These are phyloP conservation scores for Auricularia sp. DNA, from an alignment of 768 basidiomycete species.

Conservation along the genomic window DNA sequence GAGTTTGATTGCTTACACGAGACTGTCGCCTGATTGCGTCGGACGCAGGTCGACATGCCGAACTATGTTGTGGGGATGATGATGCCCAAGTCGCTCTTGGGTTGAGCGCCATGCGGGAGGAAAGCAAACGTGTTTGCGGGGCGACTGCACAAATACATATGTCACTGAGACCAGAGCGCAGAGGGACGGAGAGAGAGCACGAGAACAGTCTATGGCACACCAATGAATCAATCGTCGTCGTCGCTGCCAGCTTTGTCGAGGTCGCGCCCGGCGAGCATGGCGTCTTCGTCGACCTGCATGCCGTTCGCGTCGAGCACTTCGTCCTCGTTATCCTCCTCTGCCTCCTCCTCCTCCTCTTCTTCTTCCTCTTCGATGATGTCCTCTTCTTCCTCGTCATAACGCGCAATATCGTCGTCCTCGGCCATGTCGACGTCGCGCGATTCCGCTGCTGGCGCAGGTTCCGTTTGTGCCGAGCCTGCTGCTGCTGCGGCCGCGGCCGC, in stretches of 20 bases:
- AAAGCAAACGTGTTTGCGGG: too few species aligned
- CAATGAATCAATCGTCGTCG: neutral
- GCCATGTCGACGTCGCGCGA: neutral
- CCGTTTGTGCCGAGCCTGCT: neutral
- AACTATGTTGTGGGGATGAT: constrained; percentile 57
- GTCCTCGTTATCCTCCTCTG: neutral
- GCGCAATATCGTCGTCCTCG: neutral
- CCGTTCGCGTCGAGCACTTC: neutral
- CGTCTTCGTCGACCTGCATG: neutral
- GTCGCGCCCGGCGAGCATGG: neutral
- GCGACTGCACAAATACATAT: neutral
- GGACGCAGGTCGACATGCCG: constrained; percentile 49
- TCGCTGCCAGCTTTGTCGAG: neutral
- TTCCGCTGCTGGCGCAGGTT: neutral
- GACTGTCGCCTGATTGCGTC: too few species aligned
- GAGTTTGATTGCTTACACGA: too few species aligned
- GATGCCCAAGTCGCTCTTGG: constrained; percentile 39
- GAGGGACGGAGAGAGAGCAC: neutral
- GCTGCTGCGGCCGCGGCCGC: neutral
- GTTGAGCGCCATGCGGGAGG: neutral
- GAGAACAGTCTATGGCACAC: neutral
- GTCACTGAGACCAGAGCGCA: neutral
- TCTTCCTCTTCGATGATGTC: constrained; percentile 2
- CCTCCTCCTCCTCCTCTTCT: neutral
- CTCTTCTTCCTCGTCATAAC: constrained; percentile 4